A percentile compares a stretch with the other conserved stretches of the same genome.
phyloP scores from a whole-genome alignment of 495 filamentous ascomycete species.

The Aspergillus bridgeri region DNA sequence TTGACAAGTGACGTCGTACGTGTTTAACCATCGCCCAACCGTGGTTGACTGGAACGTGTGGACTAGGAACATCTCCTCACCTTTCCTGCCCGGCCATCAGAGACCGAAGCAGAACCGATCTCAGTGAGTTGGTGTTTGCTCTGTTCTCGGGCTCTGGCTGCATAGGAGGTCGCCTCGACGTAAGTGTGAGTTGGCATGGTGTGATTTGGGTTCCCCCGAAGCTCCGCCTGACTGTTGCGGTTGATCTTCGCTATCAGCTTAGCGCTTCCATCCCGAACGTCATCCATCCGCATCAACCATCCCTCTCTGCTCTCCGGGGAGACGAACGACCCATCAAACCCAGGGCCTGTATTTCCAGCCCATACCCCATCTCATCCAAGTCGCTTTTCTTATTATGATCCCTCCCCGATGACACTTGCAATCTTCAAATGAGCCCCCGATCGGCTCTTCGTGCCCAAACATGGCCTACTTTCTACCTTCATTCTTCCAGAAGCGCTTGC shows the following conservation, averaged over 20 bases:
- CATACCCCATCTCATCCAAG: background rate
- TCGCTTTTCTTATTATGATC: conserved; percentile 2
- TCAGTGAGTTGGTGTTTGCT: background rate
- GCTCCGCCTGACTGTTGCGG: conserved; percentile 37
- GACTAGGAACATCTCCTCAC: background rate
- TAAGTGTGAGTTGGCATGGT: conserved; percentile 25
- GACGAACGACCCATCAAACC: too few species aligned
- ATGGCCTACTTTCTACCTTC: conserved; percentile 65
- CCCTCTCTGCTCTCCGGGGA: too few species aligned
- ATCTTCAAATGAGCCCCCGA: conserved; percentile 29
- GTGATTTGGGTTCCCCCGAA: conserved; percentile 15
- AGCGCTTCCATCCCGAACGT: conserved; percentile 16
- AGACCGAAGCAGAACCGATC: background rate
- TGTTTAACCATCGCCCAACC: background rate
- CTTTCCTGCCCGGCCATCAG: background rate
- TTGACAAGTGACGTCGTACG: background rate
- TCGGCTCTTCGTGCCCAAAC: conserved; percentile 28
- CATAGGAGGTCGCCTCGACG: background rate
- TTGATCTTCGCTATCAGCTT: conserved; percentile 22
- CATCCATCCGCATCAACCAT: background rate
- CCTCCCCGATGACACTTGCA: conserved; percentile 4
- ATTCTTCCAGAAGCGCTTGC: conserved; percentile 74
- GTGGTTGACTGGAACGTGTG: background rate
- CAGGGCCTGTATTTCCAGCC: background rate
- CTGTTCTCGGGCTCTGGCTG: background rate